Percentiles rank a stretch among this genome's conserved stretches.
These are phyloP conservation scores for Leucocoprinus leucothites DNA, from an alignment of 768 basidiomycete species.

Conservation along the genomic window DNA sequence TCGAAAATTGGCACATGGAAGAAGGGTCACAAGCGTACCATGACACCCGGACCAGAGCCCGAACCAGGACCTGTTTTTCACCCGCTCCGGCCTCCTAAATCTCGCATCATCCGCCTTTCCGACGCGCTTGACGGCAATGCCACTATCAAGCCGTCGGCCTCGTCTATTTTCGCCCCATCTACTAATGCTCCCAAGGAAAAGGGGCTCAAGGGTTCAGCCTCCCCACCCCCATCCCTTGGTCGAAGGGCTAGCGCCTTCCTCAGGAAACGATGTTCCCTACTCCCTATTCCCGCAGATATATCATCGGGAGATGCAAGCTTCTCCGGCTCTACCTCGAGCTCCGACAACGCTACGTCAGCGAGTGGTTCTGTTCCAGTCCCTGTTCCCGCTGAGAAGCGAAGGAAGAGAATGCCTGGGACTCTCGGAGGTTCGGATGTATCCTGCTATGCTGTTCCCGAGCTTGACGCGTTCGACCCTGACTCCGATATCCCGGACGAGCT, in stretches of 20 bases:
- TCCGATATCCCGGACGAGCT: conserved; percentile 83
- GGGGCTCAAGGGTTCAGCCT: conserved; percentile 1
- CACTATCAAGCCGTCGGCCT: conserved; percentile 2
- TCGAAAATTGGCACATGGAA: conserved; percentile 14
- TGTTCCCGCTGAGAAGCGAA: conserved; percentile 37
- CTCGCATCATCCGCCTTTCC: conserved; percentile 18
- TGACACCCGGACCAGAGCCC: conserved; percentile 55
- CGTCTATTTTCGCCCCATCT: background rate
- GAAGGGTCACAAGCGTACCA: conserved; percentile 45
- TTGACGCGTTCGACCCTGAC: conserved; percentile 61
- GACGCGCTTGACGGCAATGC: conserved; percentile 4
- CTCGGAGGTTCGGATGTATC: conserved; percentile 60
- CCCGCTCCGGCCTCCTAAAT: conserved; percentile 49
- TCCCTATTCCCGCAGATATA: conserved; percentile 4
- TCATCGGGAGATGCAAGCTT: conserved; percentile 5
- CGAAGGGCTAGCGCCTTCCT: conserved; percentile 10
- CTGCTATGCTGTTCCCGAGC: conserved; percentile 37
- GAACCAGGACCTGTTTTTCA: conserved; percentile 60
- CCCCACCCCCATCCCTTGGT: conserved; percentile 7
- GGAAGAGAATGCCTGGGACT: conserved; percentile 60
- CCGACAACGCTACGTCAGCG: background rate
- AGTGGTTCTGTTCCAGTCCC: conserved; percentile 16
- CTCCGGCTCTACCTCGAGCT: background rate
- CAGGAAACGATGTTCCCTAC: conserved; percentile 8
- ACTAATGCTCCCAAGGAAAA: background rate